Evolutionary conservation across 2,329 filamentous ascomycete genomes (phyloP), one percentile per base, ranked within the genome.

Genomic region (Coleophoma eucalyptorum): DNA sequence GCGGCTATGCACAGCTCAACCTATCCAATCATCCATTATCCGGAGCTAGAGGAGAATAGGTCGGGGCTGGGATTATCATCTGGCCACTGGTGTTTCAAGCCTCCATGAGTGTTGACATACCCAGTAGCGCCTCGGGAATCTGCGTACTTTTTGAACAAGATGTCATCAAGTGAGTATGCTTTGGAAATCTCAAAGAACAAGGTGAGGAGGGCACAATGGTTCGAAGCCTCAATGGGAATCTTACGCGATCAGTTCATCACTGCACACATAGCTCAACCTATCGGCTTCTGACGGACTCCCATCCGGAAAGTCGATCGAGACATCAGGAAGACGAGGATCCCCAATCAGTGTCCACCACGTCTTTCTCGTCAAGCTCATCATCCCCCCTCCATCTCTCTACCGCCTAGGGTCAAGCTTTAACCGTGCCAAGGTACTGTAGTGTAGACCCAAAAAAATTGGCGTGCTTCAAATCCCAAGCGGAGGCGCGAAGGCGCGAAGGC

Each of bases 281-380:
- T 61, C 58, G 56, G 38, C 51, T 58, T 53, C 52, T 54, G 57
- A 38, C 44, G 37, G 49, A 47, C 51, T 45, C 56, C 56, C 51
- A 46, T 32, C 51, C 46, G 26, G 42, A 48, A 50, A 49, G 56
- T 38, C 52, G 56, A 59, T 59, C 57, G 46, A 48, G 46, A 40
- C 49, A 55, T 52, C 50, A 21, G 35, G 46, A 44, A 51, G 49
- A 49, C 53, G 49, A 54, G 57, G 55, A 58, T 58, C 57, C 57
- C 62, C 59, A 65, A 65, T 65, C 57, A 62, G 33, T 50, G 50
- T 51, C 50, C 50, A 62, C 58, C 63, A 65, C 63, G 62, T 63
- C 59, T 51, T 55, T 53, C 50, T 55, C 49, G 56, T 51, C 53
- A 50, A 26, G 12, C 46, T 52, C 55, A 34, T 37, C 46, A 52